A percentile compares a stretch with the other conserved stretches of the same genome.
phyloP scores from a whole-genome alignment of 768 basidiomycete species.

The Termitomyces sp. region DNA sequence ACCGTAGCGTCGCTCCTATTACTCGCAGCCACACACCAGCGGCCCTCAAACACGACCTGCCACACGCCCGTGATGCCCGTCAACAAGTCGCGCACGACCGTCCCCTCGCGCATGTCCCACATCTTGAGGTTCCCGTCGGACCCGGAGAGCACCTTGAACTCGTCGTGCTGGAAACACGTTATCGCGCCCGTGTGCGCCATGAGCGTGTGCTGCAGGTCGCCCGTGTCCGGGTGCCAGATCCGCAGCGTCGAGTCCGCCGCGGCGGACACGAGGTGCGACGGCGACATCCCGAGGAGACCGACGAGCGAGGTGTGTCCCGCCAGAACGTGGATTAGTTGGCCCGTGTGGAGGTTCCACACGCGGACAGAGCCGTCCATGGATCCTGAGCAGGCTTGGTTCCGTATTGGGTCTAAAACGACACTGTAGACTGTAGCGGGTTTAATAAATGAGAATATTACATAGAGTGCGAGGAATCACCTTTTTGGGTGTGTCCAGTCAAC shows the following conservation, averaged over 20 bases:
- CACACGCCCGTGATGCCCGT: conserved; percentile 93
- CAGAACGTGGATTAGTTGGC: conserved; percentile 73
- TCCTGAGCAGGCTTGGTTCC: conserved; percentile 91
- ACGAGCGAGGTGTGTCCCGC: conserved; percentile 94
- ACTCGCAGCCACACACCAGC: conserved; percentile 93
- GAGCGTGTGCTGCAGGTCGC: conserved; percentile 74
- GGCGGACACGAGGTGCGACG: conserved; percentile 88
- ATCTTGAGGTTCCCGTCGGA: conserved; percentile 96
- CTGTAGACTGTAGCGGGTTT: conserved; percentile 68
- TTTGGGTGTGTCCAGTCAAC: conserved; percentile 84
- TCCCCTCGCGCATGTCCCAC: conserved; percentile 92
- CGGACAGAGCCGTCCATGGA: conserved; percentile 98
- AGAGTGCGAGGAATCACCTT: conserved; percentile 48
- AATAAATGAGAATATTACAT: background rate
- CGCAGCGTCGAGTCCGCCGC: conserved; percentile 95
- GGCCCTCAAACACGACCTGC: conserved; percentile 94
- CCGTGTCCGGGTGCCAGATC: conserved; percentile 88
- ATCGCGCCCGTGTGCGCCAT: conserved; percentile 96
- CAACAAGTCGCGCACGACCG: conserved; percentile 80
- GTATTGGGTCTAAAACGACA: conserved; percentile 81
- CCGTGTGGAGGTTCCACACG: conserved; percentile 85
- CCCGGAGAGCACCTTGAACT: conserved; percentile 93
- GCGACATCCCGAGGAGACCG: conserved; percentile 84
- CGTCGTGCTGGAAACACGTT: conserved; percentile 98
- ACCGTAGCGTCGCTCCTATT: conserved; percentile 74